Conservation (phyloP, 2,329 filamentous ascomycete species). For the Torrubiella hemipterigena region DNA sequence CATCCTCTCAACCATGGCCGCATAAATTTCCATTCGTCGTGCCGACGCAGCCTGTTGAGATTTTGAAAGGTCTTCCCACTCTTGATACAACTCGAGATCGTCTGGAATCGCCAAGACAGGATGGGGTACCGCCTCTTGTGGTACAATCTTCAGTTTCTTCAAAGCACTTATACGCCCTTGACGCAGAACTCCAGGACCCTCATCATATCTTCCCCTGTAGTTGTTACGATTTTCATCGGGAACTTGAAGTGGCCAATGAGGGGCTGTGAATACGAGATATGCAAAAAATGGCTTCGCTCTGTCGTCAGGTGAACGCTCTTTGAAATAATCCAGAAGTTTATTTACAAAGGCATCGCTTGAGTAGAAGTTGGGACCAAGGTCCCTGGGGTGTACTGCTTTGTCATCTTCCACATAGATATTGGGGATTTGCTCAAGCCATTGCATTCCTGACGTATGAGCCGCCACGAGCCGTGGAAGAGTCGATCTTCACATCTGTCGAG, state of each 20-base stretch:
- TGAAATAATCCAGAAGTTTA: too few relatives aligned
- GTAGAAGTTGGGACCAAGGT: too few relatives aligned
- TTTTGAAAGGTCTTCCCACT: slow-evolving; percentile 10
- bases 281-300: slow-evolving; percentile 42
- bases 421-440: too few relatives aligned
- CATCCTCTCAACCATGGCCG: slow-evolving; percentile 41
- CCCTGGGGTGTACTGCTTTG: too few relatives aligned
- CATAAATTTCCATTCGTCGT: slow-evolving; percentile 27
- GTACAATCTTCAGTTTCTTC: slow-evolving; percentile 26
- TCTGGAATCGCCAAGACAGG: slow-evolving; percentile 4
- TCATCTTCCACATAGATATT: too few relatives aligned
- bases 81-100: slow-evolving; percentile 1
- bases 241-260: slow-evolving; percentile 41
- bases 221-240: slow-evolving; percentile 31
- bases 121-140: slow-evolving; percentile 13
- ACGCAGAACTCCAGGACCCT: slow-evolving; percentile 34
- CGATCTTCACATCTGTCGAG: too few relatives aligned
- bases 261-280: slow-evolving; percentile 42
- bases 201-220: slow-evolving; percentile 36
- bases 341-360: too few relatives aligned
- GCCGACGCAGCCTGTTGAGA: slow-evolving; percentile 6
- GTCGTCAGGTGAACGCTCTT: too few relatives aligned
- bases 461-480: too few relatives aligned
- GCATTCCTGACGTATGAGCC: too few relatives aligned
- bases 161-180: slow-evolving; percentile 29